Evolutionary conservation across 2,329 filamentous ascomycete genomes (phyloP).

Genomic region (Myotisia sp.): DNA sequence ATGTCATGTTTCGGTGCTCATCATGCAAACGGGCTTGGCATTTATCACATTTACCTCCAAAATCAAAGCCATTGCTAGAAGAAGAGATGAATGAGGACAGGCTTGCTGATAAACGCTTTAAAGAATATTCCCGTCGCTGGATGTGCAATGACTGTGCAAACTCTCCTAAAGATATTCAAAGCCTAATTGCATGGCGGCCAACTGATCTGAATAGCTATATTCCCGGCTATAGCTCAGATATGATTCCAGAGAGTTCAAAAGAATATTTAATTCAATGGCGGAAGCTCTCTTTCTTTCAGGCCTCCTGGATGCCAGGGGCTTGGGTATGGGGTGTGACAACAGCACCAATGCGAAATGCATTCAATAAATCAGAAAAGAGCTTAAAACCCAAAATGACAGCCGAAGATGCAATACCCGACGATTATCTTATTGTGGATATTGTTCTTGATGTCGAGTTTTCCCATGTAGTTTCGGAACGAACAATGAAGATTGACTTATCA

Average conservation of each 20-base stretch:
- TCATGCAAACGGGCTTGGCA: conserved; percentile 69
- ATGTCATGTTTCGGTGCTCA: conserved; percentile 70
- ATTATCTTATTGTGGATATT: conserved; percentile 73
- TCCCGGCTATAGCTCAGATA: conserved; percentile 38
- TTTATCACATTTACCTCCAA: conserved; percentile 60
- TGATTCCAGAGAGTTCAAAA: conserved; percentile 60
- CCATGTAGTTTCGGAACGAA: conserved; percentile 41
- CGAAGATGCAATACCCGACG: conserved; percentile 73
- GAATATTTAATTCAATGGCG: conserved; percentile 91
- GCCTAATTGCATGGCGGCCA: conserved; percentile 81
- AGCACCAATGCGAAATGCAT: conserved; percentile 54
- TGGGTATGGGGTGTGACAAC: conserved; percentile 69
- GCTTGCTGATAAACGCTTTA: conserved; percentile 43
- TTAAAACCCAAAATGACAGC: conserved; percentile 53
- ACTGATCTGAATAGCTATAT: conserved; percentile 42
- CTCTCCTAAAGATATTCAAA: conserved; percentile 52
- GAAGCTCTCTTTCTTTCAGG: conserved; percentile 62
- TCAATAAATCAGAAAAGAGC: conserved; percentile 53
- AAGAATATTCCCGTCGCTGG: conserved; percentile 63
- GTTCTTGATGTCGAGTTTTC: conserved; percentile 67
- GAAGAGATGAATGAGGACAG: conserved; percentile 19
- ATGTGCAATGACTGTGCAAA: conserved; percentile 63
- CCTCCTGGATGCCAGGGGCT: conserved; percentile 71
- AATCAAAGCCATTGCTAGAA: conserved; percentile 15
- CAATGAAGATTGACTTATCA: conserved; percentile 54